A percentile compares a stretch with the other conserved stretches of the same genome.
These are phyloP conservation scores for Ambrosiella xylebori DNA, from an alignment of 2,329 filamentous ascomycete species.

Conservation along the genomic window DNA sequence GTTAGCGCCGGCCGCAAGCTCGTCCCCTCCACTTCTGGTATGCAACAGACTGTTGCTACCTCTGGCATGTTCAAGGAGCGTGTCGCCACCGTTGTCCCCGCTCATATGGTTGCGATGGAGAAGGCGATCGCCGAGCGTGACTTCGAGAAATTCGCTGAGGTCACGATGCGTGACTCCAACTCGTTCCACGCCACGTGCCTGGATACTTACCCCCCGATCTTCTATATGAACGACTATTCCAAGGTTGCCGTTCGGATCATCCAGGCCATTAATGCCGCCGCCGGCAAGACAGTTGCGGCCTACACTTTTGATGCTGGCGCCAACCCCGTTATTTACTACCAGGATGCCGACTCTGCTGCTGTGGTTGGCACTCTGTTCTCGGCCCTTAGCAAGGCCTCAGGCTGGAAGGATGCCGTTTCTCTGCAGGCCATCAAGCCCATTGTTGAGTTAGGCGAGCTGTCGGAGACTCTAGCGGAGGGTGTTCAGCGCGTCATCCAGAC, in stretches of 20 bases:
- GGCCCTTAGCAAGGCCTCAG: constrained; percentile 44
- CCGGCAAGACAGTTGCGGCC: constrained; percentile 65
- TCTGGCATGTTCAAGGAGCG: constrained; percentile 72
- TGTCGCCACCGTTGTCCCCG: constrained; percentile 59
- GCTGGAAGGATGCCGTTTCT: constrained; percentile 48
- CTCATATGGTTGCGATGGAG: constrained; percentile 72
- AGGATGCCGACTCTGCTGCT: constrained; percentile 54
- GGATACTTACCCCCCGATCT: constrained; percentile 93
- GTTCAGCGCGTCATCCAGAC: constrained; percentile 84
- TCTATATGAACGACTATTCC: constrained; percentile 93
- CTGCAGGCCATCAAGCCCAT: constrained; percentile 29
- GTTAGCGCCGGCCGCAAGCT: constrained; percentile 91
- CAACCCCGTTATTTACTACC: constrained; percentile 92
- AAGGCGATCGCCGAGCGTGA: constrained; percentile 59
- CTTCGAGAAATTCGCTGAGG: constrained; percentile 70
- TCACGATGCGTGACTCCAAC: constrained; percentile 95
- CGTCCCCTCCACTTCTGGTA: constrained; percentile 78
- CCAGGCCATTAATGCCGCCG: constrained; percentile 69
- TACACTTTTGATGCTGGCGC: constrained; percentile 97
- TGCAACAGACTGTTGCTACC: constrained; percentile 92
- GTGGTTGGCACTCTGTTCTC: constrained; percentile 67
- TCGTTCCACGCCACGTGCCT: constrained; percentile 90
- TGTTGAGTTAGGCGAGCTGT: constrained; percentile 44
- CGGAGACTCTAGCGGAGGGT: constrained; percentile 53
- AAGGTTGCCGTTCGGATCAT: constrained; percentile 75